phyloP scores from a whole-genome alignment of 257 asterid species.

The Jasminum sambac region DNA sequence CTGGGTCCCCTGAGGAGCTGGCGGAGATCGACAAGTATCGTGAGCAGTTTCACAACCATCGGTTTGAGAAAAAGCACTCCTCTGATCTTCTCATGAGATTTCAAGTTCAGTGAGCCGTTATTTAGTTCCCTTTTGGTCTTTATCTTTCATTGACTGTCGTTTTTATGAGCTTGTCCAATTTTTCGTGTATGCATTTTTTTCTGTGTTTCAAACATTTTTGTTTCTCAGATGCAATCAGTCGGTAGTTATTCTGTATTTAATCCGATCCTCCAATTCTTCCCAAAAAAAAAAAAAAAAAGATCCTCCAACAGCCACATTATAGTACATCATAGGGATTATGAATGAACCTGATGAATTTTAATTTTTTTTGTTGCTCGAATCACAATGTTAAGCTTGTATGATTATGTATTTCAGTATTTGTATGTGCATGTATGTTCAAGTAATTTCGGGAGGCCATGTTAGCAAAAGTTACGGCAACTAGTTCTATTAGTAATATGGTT shows the following conservation, averaged over 20 bases:
- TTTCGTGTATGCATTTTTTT: neutral
- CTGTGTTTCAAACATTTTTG: no score
- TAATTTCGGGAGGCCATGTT: neutral
- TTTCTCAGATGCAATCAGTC: neutral
- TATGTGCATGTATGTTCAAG: conserved; percentile 1
- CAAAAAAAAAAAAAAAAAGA: no score
- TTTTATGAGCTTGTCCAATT: neutral
- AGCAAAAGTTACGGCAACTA: neutral
- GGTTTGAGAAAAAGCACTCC: conserved; percentile 79
- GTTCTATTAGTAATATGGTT: neutral
- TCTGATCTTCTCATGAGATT: conserved; percentile 87
- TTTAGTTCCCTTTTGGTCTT: neutral
- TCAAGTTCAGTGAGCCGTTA: conserved; percentile 52
- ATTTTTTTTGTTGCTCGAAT: neutral
- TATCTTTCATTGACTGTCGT: neutral
- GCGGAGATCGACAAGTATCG: conserved; percentile 74
- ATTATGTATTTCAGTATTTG: neutral
- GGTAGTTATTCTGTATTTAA: neutral
- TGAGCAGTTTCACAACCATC: conserved; percentile 49
- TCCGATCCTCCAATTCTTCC: neutral
- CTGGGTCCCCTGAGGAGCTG: conserved; percentile 70
- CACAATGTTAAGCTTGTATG: neutral
- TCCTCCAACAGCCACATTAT: neutral
- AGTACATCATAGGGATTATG: neutral
- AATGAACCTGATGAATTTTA: neutral